Percentiles rank a stretch among this genome's conserved stretches.
phyloP scores from a whole-genome alignment of 2,329 filamentous ascomycete genomes.

The Zopfia rhizophila region DNA sequence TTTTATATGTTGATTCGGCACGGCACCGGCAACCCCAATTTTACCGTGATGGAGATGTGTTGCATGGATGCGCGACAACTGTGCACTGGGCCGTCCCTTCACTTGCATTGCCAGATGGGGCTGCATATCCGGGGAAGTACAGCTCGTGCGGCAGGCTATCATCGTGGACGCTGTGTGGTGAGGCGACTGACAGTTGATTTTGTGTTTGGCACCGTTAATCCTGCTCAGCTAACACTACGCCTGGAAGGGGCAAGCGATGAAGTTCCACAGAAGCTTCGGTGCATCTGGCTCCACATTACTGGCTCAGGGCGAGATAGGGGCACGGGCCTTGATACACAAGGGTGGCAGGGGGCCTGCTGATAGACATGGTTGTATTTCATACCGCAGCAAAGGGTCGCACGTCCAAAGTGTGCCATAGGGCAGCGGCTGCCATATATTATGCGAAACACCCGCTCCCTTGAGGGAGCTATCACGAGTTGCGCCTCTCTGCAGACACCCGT shows the following conservation, averaged over 20 bases:
- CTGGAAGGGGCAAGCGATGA: slow-evolving; percentile 19
- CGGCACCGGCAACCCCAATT: too few species aligned
- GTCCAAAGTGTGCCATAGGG: slow-evolving; percentile 6
- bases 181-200: slow-evolving; percentile 4
- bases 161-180: too few species aligned
- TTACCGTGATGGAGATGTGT: too few species aligned
- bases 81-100: slow-evolving; percentile 13
- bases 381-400: slow-evolving; percentile 13
- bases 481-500: slow-evolving; percentile 16
- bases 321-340: slow-evolving; percentile 15
- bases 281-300: slow-evolving; percentile 15
- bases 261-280: slow-evolving; percentile 26
- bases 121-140: slow-evolving; percentile 13
- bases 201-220: slow-evolving; percentile 13
- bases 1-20: too few species aligned
- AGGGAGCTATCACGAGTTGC: slow-evolving; percentile 20
- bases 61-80: slow-evolving; percentile 18
- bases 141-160: too few species aligned
- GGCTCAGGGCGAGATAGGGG: slow-evolving; percentile 19
- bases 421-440: slow-evolving; percentile 25
- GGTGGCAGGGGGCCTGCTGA: slow-evolving; percentile 18
- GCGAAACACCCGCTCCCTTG: slow-evolving; percentile 14
- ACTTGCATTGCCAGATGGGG: slow-evolving; percentile 14
- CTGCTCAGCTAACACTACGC: slow-evolving; percentile 8
- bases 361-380: slow-evolving; percentile 20